Conservation (phyloP, 768 basidiomycete genomes). For the Mycena crocata region DNA sequence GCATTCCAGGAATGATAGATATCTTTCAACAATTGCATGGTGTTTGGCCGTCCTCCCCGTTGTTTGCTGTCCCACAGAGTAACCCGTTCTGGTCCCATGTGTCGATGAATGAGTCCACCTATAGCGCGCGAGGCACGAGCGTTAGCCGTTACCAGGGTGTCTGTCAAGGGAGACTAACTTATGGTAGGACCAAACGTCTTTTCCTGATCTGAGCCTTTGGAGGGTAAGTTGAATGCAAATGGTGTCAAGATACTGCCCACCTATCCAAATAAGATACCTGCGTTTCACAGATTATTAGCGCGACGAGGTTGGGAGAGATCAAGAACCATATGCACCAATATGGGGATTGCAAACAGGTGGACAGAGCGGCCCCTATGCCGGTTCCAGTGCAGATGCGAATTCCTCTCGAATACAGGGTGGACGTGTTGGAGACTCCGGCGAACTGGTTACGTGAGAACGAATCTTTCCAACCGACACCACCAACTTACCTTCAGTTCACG, state of each 20-base stretch:
- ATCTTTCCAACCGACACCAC: neutral
- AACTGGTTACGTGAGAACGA: conserved; percentile 55
- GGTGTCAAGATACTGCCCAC: conserved; percentile 38
- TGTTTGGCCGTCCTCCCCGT: conserved; percentile 80
- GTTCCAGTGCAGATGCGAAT: conserved; percentile 88
- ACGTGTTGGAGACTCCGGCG: conserved; percentile 85
- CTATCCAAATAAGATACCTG: conserved; percentile 87
- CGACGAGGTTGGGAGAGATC: neutral
- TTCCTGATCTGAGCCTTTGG: conserved; percentile 79
- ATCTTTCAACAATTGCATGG: conserved; percentile 81
- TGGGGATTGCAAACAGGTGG: conserved; percentile 82
- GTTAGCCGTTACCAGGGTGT: too few species aligned
- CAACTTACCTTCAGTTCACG: conserved; percentile 78
- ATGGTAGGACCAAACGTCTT: conserved; percentile 80
- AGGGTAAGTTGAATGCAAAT: conserved; percentile 27
- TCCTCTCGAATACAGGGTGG: conserved; percentile 81
- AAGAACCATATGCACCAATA: conserved; percentile 64
- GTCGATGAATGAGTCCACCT: conserved; percentile 75
- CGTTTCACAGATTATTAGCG: neutral
- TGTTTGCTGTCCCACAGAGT: conserved; percentile 83
- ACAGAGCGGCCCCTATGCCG: conserved; percentile 82
- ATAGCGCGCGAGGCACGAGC: too few species aligned
- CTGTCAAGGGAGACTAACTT: too few species aligned
- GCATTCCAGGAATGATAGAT: conserved; percentile 77
- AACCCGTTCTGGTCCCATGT: conserved; percentile 79